These are phyloP conservation scores for Apophysomyces trapeziformis DNA, from an alignment of 371 early-diverging fungal species.

Conservation along the genomic window DNA sequence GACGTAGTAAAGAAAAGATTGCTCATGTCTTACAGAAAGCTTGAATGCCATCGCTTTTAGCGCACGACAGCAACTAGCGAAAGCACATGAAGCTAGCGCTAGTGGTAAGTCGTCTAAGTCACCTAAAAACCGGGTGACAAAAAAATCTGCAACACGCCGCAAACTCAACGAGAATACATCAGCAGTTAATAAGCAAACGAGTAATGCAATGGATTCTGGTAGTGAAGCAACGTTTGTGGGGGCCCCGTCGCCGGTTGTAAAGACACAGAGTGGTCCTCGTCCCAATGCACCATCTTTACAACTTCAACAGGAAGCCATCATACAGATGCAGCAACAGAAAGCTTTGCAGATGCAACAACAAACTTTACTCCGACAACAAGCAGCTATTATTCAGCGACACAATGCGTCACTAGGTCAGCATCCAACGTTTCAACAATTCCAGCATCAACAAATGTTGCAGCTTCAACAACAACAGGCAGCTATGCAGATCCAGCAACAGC, in stretches of 20 bases:
- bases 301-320: constrained; percentile 5
- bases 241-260: constrained; percentile 19
- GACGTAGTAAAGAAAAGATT: neutral
- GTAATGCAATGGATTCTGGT: constrained; percentile 12
- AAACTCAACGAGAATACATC: constrained; percentile 21
- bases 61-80: constrained; percentile 20
- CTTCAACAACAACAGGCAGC: constrained; percentile 9
- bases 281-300: constrained; percentile 13
- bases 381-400: constrained; percentile 9
- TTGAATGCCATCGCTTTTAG: constrained; percentile 29
- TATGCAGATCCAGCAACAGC: constrained; percentile 13
- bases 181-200: constrained; percentile 1
- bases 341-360: constrained; percentile 16
- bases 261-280: constrained; percentile 14
- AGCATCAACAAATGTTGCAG: constrained; percentile 4
- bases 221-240: constrained; percentile 14
- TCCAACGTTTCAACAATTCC: neutral
- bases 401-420: constrained; percentile 1
- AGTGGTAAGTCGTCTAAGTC: constrained; percentile 15
- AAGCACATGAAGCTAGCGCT: constrained; percentile 16
- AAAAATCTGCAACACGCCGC: constrained; percentile 3
- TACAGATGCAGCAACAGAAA: constrained; percentile 26
- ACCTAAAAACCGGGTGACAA: neutral
- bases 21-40: constrained; percentile 23
- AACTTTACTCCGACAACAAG: constrained; percentile 1